These are phyloP conservation scores for Atkinsonella texensis DNA, from an alignment of 2,329 filamentous ascomycete species.

Conservation along the genomic window DNA sequence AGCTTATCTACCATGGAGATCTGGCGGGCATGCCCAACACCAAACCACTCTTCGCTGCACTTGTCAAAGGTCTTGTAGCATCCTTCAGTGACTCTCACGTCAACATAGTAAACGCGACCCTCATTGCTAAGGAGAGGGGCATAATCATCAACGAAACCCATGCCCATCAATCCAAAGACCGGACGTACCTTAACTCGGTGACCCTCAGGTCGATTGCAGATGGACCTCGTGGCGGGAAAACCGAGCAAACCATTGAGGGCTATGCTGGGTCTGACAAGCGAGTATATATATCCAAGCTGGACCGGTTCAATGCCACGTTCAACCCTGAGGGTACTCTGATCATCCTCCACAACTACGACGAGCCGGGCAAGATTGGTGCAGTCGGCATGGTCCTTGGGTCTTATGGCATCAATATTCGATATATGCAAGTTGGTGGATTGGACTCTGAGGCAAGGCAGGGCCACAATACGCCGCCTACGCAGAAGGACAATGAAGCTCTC, in stretches of 20 bases:
- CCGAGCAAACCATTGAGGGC: conserved; percentile 45
- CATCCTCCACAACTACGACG: conserved; percentile 73
- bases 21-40: conserved; percentile 61
- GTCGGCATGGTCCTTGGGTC: conserved; percentile 60
- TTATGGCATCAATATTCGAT: conserved; percentile 64
- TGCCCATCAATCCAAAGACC: conserved; percentile 46
- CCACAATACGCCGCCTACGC: conserved; percentile 10
- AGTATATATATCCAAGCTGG: conserved; percentile 60
- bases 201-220: conserved; percentile 46
- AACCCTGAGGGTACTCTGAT: conserved; percentile 60
- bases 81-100: conserved; percentile 58
- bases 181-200: conserved; percentile 58
- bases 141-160: conserved; percentile 67
- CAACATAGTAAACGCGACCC: conserved; percentile 71
- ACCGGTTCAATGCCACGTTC: conserved; percentile 63
- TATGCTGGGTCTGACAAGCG: conserved; percentile 49
- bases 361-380: conserved; percentile 70
- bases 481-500: conserved; percentile 51
- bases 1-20: conserved; percentile 67
- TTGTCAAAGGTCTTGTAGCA: conserved; percentile 64
- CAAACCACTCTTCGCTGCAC: conserved; percentile 64
- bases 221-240: conserved; percentile 11
- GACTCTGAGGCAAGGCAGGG: conserved; percentile 15
- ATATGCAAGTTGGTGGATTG: conserved; percentile 60
- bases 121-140: conserved; percentile 65